Evolutionary conservation across 352 stramenopile species (phyloP), one percentile per base, ranked within the genome.

Genomic region (Phytophthora citricola): DNA sequence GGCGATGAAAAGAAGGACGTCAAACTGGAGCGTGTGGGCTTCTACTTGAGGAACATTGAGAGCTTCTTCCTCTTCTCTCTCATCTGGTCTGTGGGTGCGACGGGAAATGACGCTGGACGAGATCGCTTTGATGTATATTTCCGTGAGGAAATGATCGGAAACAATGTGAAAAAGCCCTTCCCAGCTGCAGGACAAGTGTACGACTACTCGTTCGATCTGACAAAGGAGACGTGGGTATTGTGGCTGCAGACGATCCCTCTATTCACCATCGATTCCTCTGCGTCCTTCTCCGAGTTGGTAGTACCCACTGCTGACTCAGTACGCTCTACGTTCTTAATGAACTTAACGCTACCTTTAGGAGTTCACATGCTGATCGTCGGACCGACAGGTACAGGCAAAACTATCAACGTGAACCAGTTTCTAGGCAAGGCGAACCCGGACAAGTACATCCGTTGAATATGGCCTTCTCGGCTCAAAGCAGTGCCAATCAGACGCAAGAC

Each of bases 341-440:
- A 97, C 47, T 66, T 97, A 24, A 82, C 92, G 24, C 58, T 98
- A 3, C 77, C 78, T 2, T 65, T 91, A 54, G 79, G 81, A 14
- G 90, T 97, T 11, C 93, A 98, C 63, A 85, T 98, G 62, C 77
- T 98, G 0, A 96, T 98, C 56, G 90, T 96, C n/a, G 95, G 94
- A 3, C 91, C 93, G 1, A 98, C 95, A 0, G 95, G 95, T 0
- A 98, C 95, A 5, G 95, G 95, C 26, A 98, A 98, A 59, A 98
- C 94, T 0, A 89, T 98, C 29, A 98, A 98, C 56, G 93, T 98
- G 36, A 95, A 92, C 63, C 84, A 96, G 46, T 95, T 98, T 55
- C 75, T 98, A 5, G 89, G 96, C 58, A 89, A 89, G 27, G 89
- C 81, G 2, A 76, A 97, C 43, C 78, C 87, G 0, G 91, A 98